phyloP scores from a whole-genome alignment of 768 basidiomycete genomes.

The Leccinum sublutescens region DNA sequence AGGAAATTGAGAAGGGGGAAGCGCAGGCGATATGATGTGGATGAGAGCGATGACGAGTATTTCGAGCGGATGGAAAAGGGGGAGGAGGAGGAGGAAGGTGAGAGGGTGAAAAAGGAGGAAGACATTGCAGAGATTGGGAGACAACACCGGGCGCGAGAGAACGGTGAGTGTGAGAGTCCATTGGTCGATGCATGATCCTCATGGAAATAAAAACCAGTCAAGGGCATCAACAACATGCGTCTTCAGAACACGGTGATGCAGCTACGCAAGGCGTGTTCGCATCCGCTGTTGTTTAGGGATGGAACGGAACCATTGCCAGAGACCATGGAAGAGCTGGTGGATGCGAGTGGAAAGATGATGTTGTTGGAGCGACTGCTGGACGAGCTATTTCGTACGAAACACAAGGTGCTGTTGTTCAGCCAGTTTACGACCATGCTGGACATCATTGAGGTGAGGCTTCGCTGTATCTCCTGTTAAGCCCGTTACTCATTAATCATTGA shows the following conservation, averaged over 20 bases:
- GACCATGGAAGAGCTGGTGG: slow-evolving; percentile 77
- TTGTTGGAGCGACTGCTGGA: slow-evolving; percentile 84
- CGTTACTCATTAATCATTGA: background rate
- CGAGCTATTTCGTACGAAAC: slow-evolving; percentile 73
- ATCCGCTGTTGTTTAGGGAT: slow-evolving; percentile 82
- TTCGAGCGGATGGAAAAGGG: slow-evolving; percentile 58
- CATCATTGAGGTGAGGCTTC: slow-evolving; percentile 75
- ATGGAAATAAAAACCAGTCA: slow-evolving; percentile 44
- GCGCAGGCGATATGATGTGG: slow-evolving; percentile 50
- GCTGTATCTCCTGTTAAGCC: background rate
- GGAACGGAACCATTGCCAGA: slow-evolving; percentile 36
- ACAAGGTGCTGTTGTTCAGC: slow-evolving; percentile 85
- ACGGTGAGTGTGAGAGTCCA: slow-evolving; percentile 43
- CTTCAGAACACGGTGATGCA: slow-evolving; percentile 98
- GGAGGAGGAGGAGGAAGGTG: slow-evolving; percentile 43
- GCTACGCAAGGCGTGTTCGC: slow-evolving; percentile 92
- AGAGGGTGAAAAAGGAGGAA: slow-evolving; percentile 36
- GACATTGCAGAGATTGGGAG: slow-evolving; percentile 53
- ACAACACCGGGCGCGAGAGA: slow-evolving; percentile 57
- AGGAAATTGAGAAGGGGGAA: slow-evolving; percentile 37
- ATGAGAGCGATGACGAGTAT: slow-evolving; percentile 62
- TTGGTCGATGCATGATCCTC: slow-evolving; percentile 1
- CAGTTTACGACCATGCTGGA: slow-evolving; percentile 98
- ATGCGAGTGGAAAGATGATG: slow-evolving; percentile 96
- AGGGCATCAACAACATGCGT: slow-evolving; percentile 87